Conservation (phyloP, 1,284 basidiomycete genomes). For the Malassezia dermatis region DNA sequence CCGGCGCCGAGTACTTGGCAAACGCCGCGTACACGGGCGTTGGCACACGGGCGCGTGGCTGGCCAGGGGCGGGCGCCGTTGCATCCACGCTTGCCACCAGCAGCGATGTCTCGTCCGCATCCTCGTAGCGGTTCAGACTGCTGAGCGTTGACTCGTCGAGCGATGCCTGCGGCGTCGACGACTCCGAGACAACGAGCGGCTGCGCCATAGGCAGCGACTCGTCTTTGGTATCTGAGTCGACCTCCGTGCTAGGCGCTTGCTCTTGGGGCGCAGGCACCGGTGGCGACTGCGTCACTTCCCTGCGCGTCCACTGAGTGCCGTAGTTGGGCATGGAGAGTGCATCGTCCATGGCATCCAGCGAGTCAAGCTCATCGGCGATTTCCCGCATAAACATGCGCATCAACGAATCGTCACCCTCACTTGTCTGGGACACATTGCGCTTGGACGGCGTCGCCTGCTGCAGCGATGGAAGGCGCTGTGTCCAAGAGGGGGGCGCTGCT, state of each 20-base stretch:
- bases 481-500: constrained; percentile 1
- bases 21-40: constrained; percentile 17
- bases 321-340: constrained; percentile 1
- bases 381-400: constrained; percentile 70
- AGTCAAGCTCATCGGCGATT: constrained; percentile 66
- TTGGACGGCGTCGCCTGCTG: background rate
- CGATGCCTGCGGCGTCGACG: background rate
- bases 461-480: constrained; percentile 11
- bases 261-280: background rate
- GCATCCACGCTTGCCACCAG: constrained; percentile 39
- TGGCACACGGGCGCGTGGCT: background rate
- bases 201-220: background rate
- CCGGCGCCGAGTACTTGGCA: background rate
- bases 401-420: constrained; percentile 53
- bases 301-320: background rate
- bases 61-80: background rate
- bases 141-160: background rate
- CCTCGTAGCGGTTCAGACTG: constrained; percentile 48
- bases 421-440: background rate
- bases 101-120: constrained; percentile 52
- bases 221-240: background rate
- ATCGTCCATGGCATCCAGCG: constrained; percentile 50
- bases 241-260: background rate
- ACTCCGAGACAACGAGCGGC: background rate
- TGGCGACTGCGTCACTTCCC: background rate